Base-by-base conservation (phyloP, 2,329 filamentous ascomycete species). In the Biscogniauxia sp. region DNA sequence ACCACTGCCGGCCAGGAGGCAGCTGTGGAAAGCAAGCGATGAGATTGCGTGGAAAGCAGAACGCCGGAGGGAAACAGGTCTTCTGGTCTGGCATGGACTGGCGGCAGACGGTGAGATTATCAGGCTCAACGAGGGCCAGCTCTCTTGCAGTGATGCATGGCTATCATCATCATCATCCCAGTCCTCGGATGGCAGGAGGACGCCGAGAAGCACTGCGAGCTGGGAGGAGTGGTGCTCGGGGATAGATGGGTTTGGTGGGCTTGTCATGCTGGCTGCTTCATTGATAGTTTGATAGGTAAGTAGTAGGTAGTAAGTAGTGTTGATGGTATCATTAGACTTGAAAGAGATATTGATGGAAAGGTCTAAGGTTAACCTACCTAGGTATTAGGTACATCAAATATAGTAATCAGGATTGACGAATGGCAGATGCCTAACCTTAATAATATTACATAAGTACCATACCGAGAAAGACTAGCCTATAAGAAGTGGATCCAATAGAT, bases 151-250 rank as follows among this genome's bases (percentile, higher is more conserved):
- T 54, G 65, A 71, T 64, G 61, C 59, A 17, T 55, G 63, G 55
- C 49, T 72, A n/a, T n/a, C n/a, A n/a, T n/a, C n/a, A n/a, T n/a
- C n/a, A 20, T 49, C 62, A 9, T 53, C 55, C 20, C 23, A 54
- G 53, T 57, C 63, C 6, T 53, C 64, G 26, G 62, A 66, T 58
- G 56, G 52, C 15, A 61, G 57, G 11, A 51, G 53, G 17, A 57
- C 53, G 49, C 37, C 56, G 59, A 69, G 64, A 51, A 68, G 59
- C 20, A 64, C 23, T 54, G 72, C 61, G 23, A 72, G 68, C 62
- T 80, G 78, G 78, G 73, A 77, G 59, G 76, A 80, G 60, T 80
- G 78, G 78, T 80, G 77, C 58, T 70, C 74, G 5, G 77, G 76
- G 3, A 79, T 79, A 75, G 79, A 80, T 74, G 73, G 73, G 28